Base-by-base conservation (phyloP, 73 alveolate genomes). In the Paramecium pentaurelia region DNA sequence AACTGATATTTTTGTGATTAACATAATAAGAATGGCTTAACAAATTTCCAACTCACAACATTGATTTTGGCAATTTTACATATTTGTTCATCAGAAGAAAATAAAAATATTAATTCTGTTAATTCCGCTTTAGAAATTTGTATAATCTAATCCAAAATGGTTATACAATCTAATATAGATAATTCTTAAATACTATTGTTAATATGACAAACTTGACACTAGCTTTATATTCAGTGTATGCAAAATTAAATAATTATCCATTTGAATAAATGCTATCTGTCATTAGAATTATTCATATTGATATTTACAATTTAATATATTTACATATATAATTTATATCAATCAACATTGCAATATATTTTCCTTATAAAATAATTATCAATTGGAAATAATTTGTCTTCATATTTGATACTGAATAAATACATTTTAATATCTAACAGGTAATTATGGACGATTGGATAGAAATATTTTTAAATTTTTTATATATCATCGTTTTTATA, bases 221-320 rank as follows among this genome's bases (percentile, higher is more conserved):
- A 37, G 64, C 44, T 16, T 64, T 37, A 34, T 27, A 77, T 38
- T 77, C 73, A 4, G 58, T 8, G 25, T 73, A 58, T 11, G 6
- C 32, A 36, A 32, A 30, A 64, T 64, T 64, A 80, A 45, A 32
- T 37, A 80, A 80, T 32, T 80, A 80, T 42, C 64, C 58, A n/a
- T 73, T 80, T 45, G 91, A 80, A 80, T 45, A 20, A 25, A 12
- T 42, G 51, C 91, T 80, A 25, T 80, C 77, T 34, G 60, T 60
- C 44, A 73, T 73, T 73, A n/a, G 32, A 12, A 28, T 14, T 8
- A 0, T 68, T 68, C 36, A 27, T 14, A 68, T 7, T 27, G 14
- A 68, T 32, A 27, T 22, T 27, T 18, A 54, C 18, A 54, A 14
- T 54, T n/a, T 5, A 45, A 45, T 37, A 2, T 6, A 11, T 45